phyloP scores from a whole-genome alignment of 768 basidiomycete species.

The Pleurotus salmoneostramineus region DNA sequence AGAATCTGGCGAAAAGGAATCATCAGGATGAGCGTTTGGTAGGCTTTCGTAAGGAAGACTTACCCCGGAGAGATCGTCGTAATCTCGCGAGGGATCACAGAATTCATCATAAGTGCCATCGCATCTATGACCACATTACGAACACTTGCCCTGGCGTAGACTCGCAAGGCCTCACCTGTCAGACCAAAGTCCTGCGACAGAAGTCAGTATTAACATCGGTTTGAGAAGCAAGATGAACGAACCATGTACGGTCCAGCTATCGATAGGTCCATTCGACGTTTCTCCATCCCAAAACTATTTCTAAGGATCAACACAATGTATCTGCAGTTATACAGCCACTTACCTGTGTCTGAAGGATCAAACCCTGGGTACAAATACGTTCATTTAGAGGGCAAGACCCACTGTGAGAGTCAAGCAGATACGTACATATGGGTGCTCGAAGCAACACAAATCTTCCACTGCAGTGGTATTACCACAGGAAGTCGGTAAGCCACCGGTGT shows the following conservation, averaged over 20 bases:
- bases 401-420: neutral
- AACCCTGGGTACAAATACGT: slow-evolving; percentile 11
- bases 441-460: slow-evolving; percentile 15
- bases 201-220: neutral
- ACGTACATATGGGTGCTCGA: slow-evolving; percentile 17
- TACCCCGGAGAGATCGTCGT: slow-evolving; percentile 39
- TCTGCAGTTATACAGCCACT: neutral
- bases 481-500: slow-evolving; percentile 40
- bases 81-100: slow-evolving; percentile 46
- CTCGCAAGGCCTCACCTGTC: slow-evolving; percentile 33
- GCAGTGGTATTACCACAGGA: slow-evolving; percentile 15
- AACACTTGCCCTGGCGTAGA: too few species aligned
- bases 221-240: slow-evolving; percentile 9
- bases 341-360: slow-evolving; percentile 18
- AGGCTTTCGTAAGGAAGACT: slow-evolving; percentile 1
- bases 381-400: neutral
- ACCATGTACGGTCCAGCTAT: slow-evolving; percentile 63
- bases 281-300: slow-evolving; percentile 54
- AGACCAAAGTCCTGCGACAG: slow-evolving; percentile 44
- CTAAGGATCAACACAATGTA: neutral
- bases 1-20: slow-evolving; percentile 40
- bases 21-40: too few species aligned
- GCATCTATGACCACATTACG: slow-evolving; percentile 28
- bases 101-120: slow-evolving; percentile 36
- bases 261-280: slow-evolving; percentile 41